Conservation (phyloP, 2,329 filamentous ascomycete genomes). For the Chaetomiaceae sp. region DNA sequence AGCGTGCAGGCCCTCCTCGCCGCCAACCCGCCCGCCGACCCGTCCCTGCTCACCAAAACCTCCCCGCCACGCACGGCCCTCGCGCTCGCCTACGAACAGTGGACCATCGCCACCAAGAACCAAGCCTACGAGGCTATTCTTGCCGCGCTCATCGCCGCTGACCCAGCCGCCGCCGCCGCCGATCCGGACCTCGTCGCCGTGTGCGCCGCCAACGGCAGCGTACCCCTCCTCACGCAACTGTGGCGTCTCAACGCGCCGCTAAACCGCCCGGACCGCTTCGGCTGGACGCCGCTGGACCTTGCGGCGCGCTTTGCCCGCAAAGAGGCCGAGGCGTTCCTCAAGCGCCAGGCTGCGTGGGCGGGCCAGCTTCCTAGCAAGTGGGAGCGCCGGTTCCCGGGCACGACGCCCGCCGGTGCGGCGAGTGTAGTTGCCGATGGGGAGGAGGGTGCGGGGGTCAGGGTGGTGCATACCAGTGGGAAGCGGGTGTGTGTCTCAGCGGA, state of each 20-base stretch:
- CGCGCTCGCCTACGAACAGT: conserved; percentile 17
- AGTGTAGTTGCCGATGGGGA: conserved; percentile 2
- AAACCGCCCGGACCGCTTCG: conserved; percentile 17
- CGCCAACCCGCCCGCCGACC: conserved; percentile 6
- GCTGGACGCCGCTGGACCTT: conserved; percentile 22
- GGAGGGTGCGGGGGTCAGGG: neutral
- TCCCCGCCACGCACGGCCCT: conserved; percentile 9
- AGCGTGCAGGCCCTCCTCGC: conserved; percentile 14
- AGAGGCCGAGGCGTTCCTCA: conserved; percentile 15
- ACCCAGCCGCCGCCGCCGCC: conserved; percentile 1
- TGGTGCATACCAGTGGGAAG: conserved; percentile 1
- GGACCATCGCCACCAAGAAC: conserved; percentile 8
- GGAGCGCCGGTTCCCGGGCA: conserved; percentile 5
- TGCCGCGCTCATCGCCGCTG: conserved; percentile 9
- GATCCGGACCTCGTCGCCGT: conserved; percentile 16
- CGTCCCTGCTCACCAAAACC: conserved; percentile 10
- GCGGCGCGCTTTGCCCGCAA: conserved; percentile 8
- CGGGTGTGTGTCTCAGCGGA: conserved; percentile 16
- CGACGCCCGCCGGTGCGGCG: neutral
- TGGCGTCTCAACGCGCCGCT: conserved; percentile 11
- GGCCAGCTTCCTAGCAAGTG: conserved; percentile 12
- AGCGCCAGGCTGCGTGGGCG: conserved; percentile 14
- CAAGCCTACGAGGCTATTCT: conserved; percentile 12
- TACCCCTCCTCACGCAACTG: conserved; percentile 13
- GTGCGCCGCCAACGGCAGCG: conserved; percentile 19